Evolutionary conservation across 768 basidiomycete genomes (phyloP), one percentile per base, ranked within the genome.

Genomic region (Epithele typhae): DNA sequence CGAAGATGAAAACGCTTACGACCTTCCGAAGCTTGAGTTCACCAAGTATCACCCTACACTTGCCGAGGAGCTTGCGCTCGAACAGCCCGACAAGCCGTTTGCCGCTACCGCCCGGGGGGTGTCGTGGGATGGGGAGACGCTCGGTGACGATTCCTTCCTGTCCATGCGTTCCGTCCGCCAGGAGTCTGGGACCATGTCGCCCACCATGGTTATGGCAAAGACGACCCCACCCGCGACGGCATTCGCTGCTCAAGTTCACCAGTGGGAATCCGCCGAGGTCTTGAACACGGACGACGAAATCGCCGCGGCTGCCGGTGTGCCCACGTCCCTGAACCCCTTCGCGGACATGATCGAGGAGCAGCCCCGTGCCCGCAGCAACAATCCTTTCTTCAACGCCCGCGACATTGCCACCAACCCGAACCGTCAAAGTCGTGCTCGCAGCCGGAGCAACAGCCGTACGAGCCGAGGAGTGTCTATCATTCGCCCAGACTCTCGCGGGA

Each of bases 231-330:
- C 69, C 7, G 76, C 81, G 11, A 78, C 70, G 22, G 56, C 64
- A 3, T 73, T 77, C 1, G 27, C 27, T 7, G n/a, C n/a, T n/a
- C 65, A 71, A 14, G 25, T 52, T 9, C 84, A 87, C 65, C 72
- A 62, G 38, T 87, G 84, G 84, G 78, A 87, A 61, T 81, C 79
- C 7, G 83, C 83, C 3, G 79, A 84, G 56, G 79, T 85, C 17
- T 53, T 84, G 41, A 66, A 76, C 45, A 67, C 66, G 37, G 70
- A 74, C 25, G 66, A 61, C 24, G 36, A 37, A 30, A 41, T 25
- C 12, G 25, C 58, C 2, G 61, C 60, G 14, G 64, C 70, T 48
- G 49, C 65, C 24, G 53, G 30, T 10, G 40, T 64, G 37, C 30
- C 17, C 7, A 24, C 23, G 25, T 48, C 51, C 17, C 50, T 39